phyloP scores from a whole-genome alignment of 345 rosid genomes.

The Gossypium bickii region DNA sequence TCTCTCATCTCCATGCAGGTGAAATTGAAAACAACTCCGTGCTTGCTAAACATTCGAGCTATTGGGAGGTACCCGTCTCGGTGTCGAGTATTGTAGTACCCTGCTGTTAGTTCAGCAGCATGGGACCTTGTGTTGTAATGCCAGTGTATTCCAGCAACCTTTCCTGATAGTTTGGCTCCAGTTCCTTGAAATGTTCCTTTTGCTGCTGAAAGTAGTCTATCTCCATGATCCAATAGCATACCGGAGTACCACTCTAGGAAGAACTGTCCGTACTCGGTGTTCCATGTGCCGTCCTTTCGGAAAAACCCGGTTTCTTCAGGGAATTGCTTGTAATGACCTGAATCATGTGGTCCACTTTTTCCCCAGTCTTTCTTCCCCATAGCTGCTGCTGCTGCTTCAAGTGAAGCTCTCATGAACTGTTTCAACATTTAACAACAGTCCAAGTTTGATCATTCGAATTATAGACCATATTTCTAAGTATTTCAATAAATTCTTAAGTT shows the following conservation, averaged over 20 bases:
- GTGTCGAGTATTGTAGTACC: conserved; percentile 75
- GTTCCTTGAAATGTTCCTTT: conserved; percentile 63
- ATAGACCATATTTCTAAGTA: background rate
- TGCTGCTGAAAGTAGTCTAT: conserved; percentile 66
- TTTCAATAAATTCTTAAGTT: background rate
- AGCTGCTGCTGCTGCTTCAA: conserved; percentile 74
- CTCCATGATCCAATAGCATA: conserved; percentile 80
- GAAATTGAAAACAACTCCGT: conserved; percentile 71
- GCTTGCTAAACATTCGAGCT: conserved; percentile 63
- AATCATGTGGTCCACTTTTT: conserved; percentile 71
- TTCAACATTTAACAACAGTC: conserved; percentile 16
- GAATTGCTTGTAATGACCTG: conserved; percentile 77
- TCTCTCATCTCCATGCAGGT: conserved; percentile 99
- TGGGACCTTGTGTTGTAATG: conserved; percentile 89
- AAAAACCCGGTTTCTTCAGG: conserved; percentile 88
- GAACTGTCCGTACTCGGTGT: conserved; percentile 74
- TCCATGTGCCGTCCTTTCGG: conserved; percentile 84
- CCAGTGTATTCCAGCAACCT: conserved; percentile 96
- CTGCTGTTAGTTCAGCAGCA: conserved; percentile 94
- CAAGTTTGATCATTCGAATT: background rate
- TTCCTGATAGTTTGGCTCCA: conserved; percentile 66
- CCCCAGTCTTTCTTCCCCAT: conserved; percentile 69
- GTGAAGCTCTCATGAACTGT: conserved; percentile 91
- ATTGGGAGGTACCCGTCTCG: conserved; percentile 78
- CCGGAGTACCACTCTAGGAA: conserved; percentile 87